Base-by-base conservation (phyloP, 2,329 filamentous ascomycete species). In the Blastomyces gilchristii region DNA sequence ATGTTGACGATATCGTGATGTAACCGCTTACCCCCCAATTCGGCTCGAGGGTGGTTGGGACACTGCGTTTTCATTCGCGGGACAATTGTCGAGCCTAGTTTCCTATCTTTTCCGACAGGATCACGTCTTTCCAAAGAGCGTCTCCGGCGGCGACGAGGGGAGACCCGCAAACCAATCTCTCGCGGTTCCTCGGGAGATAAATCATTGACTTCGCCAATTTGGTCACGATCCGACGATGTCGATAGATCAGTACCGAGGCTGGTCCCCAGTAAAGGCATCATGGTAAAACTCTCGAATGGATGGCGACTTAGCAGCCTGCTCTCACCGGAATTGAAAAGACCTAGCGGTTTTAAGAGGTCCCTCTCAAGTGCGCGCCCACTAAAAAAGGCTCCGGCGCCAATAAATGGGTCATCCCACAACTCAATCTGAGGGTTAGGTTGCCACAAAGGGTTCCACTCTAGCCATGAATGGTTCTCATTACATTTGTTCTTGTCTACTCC, bases 21-120 rank as follows among this genome's bases (percentile, higher is more conserved):
- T 49, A 59, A 59, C 54, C 54, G 34, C n/a, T 43, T 58, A 37
- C 43, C 54, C 34, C 57, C 25, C n/a, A 43, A 59, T 31, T 49
- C 57, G 25, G 57, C 34, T 59, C 28, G 57, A n/a, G 28, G 57
- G n/a, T 47, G 14, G 43, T 34, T n/a, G 6, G 3, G 41, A 14
- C 8, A 43, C n/a, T 49, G 28, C 14, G 25, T 59, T 28, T 34
- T 59, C 41, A 16, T 49, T 41, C 16, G 28, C 5, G 57, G 41
- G 43, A 16, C 18, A 41, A 47, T 18, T 59, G 43, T 59, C 34
- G 28, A 34, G 16, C 41, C 57, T 49, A 59, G 41, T 37, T 49
- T 59, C 9, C 25, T 16, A 14, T 6, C 18, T 12, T 1, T 7
- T 49, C 34, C 49, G 31, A 59, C 14, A 22, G 57, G 43, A n/a